Base-by-base conservation (phyloP, 2,329 filamentous ascomycete species). In the Neonectria faginata region DNA sequence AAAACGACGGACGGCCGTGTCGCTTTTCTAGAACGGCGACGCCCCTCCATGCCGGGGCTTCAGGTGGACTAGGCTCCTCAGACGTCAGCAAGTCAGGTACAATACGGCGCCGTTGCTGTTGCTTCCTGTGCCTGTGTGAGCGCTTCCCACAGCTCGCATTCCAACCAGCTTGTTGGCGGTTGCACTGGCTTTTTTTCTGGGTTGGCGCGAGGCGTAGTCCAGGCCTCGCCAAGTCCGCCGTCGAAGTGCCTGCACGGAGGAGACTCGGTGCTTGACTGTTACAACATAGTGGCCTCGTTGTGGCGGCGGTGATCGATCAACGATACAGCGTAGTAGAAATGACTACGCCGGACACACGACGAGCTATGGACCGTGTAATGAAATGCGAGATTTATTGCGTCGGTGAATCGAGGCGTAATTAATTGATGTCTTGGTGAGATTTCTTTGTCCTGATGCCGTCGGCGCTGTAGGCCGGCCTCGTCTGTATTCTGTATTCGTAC, bases 301-400 rank as follows among this genome's bases (percentile, higher is more conserved):
- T 50, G 29, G 60, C 8, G 60, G 63, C 59, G 64, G 60, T 27
- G 11, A 57, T 62, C 33, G 45, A 50, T 39, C 39, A 47, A 63
- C 33, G 14, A 36, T 36, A 14, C 31, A 51, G 57, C 16, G n/a
- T 41, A 18, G 39, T 36, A 41, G 18, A 8, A 41, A n/a, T n/a
- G 18, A 18, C 39, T 36, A 16, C 12, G 33, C 10, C 33, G 39
- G 3, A 18, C 39, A 18, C n/a, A 41, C 39, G 51, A n/a, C 33
- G 44, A 45, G 25, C 47, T 16, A 29, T 56, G 41, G 36, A 45
- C 36, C 45, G 57, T 63, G 48, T 36, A 20, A 63, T 56, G 66
- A 57, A 59, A 53, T 60, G 56, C 62, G 39, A 60, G 36, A 61
- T 51, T 64, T 64, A 41, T 62, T 36, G 11, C 5, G 59, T 66